Conservation (phyloP, 306 rosid genomes). For the Vachellia collinsii region DNA sequence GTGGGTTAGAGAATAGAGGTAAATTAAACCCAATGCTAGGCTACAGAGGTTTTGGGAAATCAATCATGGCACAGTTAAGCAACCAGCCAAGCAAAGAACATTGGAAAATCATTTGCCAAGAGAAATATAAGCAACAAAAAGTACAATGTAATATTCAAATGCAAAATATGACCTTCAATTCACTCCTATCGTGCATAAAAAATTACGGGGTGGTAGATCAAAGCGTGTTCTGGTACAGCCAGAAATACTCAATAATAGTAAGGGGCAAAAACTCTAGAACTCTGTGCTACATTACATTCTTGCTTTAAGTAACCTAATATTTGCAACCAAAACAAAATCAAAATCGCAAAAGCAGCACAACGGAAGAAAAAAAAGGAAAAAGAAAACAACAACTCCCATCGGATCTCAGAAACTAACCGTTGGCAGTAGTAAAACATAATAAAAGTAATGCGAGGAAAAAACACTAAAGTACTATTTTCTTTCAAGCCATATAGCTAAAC, state of each 20-base stretch:
- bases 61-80: neutral
- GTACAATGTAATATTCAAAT: neutral
- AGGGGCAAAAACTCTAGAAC: neutral
- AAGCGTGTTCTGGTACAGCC: neutral
- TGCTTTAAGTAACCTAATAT: no score
- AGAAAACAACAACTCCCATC: neutral
- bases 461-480: neutral
- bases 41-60: neutral
- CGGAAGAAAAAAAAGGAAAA: no score
- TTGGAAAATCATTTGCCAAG: neutral
- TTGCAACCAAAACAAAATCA: no score
- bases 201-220: neutral
- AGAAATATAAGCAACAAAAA: neutral
- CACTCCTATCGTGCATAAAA: neutral
- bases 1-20: conserved; percentile 15
- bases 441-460: neutral
- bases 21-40: neutral
- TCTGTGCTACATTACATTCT: neutral
- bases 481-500: conserved; percentile 7
- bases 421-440: neutral
- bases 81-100: neutral
- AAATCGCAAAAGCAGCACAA: no score
- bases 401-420: neutral
- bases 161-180: conserved; percentile 3
- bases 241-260: neutral